Percentiles rank a stretch among this genome's conserved stretches.
Evolutionary conservation across 106 monocot genomes (phyloP).

Genomic region (Allium cepa): DNA sequence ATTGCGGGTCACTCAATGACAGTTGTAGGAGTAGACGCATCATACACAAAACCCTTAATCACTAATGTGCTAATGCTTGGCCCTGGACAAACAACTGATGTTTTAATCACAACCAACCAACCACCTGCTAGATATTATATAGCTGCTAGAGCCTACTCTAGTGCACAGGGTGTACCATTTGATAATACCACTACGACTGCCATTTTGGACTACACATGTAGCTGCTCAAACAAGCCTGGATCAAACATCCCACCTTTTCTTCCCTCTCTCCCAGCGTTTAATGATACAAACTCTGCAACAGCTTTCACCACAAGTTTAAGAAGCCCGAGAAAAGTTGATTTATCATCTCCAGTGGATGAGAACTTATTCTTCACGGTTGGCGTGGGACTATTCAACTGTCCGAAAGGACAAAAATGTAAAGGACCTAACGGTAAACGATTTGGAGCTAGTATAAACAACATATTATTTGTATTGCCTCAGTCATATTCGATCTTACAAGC

Average conservation of each 20-base stretch:
- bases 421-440: slow-evolving; percentile 39
- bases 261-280: slow-evolving; percentile 45
- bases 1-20: slow-evolving; percentile 48
- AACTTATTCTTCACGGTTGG: slow-evolving; percentile 49
- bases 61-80: slow-evolving; percentile 33
- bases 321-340: slow-evolving; percentile 27
- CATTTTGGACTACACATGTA: slow-evolving; percentile 42
- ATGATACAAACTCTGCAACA: slow-evolving; percentile 36
- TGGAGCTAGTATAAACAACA: slow-evolving; percentile 46
- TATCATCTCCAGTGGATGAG: slow-evolving; percentile 25
- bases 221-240: slow-evolving; percentile 17
- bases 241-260: slow-evolving; percentile 8
- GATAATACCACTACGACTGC: slow-evolving; percentile 82
- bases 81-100: slow-evolving; percentile 63
- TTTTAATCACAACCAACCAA: slow-evolving; percentile 39
- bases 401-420: slow-evolving; percentile 15
- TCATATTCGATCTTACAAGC: slow-evolving; percentile 41
- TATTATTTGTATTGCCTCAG: slow-evolving; percentile 35
- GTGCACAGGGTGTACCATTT: slow-evolving; percentile 33
- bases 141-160: slow-evolving; percentile 41
- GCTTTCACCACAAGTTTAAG: slow-evolving; percentile 23
- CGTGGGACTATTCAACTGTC: slow-evolving; percentile 38
- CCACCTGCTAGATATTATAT: slow-evolving; percentile 39
- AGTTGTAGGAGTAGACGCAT: slow-evolving; percentile 41
- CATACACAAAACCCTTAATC: slow-evolving; percentile 48